These are phyloP conservation scores for Clitopilus hobsonii DNA, from an alignment of 768 basidiomycete genomes.

Conservation along the genomic window DNA sequence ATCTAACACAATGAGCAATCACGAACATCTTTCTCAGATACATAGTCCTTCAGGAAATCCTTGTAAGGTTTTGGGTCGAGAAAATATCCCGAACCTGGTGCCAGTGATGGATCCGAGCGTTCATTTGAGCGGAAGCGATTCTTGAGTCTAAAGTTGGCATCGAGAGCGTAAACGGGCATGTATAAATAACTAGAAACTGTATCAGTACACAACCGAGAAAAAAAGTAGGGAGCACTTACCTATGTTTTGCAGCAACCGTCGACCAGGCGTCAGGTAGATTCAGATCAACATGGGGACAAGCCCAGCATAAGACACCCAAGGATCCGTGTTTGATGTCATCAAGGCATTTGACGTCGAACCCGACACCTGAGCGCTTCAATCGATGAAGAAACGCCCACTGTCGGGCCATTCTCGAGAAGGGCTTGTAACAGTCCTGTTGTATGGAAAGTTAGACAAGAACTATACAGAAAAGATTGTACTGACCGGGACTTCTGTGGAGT, in stretches of 20 bases:
- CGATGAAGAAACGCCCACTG: background rate
- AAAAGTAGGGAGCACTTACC: background rate
- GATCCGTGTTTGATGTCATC: background rate
- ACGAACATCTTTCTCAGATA: slow-evolving; percentile 7
- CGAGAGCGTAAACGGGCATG: slow-evolving; percentile 9
- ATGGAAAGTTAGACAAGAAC: too few relatives aligned
- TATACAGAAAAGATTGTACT: background rate
- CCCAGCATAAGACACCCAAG: background rate
- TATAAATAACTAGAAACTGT: slow-evolving; percentile 5
- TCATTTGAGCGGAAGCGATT: slow-evolving; percentile 5
- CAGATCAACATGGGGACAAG: slow-evolving; percentile 3
- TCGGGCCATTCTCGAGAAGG: background rate
- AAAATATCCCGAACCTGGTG: slow-evolving; percentile 5
- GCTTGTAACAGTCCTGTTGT: background rate
- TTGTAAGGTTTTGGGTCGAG: slow-evolving; percentile 5
- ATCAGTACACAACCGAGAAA: background rate
- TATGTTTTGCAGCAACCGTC: background rate
- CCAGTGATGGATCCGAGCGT: slow-evolving; percentile 4
- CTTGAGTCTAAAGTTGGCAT: slow-evolving; percentile 19
- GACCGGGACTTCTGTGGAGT: background rate
- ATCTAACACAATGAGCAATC: background rate
- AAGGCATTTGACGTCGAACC: background rate
- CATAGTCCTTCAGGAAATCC: slow-evolving; percentile 3
- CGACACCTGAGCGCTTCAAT: background rate
- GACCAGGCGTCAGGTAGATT: slow-evolving; percentile 13